Conservation (phyloP, 208 protist genomes). For the Trypanosomatidae sp. region DNA sequence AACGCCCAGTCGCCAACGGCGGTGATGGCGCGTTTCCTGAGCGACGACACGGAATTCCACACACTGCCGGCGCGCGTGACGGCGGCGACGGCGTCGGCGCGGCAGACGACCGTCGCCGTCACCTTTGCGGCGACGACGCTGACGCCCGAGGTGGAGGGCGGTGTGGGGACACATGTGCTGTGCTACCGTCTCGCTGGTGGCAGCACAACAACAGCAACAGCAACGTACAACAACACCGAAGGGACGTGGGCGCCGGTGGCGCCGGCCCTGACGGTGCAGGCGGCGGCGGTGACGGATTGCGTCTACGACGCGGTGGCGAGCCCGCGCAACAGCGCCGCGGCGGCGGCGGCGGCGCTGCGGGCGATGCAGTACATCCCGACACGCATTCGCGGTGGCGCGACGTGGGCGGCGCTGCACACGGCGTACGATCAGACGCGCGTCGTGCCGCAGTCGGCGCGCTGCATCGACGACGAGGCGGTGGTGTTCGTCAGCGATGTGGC, state of each 20-base stretch:
- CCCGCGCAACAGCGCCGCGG: slow-evolving; percentile 12
- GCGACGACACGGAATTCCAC: slow-evolving; percentile 51
- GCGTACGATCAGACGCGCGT: slow-evolving; percentile 34
- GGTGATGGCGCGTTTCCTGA: slow-evolving; percentile 34
- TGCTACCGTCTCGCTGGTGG: slow-evolving; percentile 62
- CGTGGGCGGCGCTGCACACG: slow-evolving; percentile 6
- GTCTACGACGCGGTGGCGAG: slow-evolving; percentile 9
- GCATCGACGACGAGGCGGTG: slow-evolving; percentile 26
- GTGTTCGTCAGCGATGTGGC: slow-evolving; percentile 27
- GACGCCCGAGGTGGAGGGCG: slow-evolving; percentile 4
- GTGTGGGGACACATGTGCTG: slow-evolving; percentile 26
- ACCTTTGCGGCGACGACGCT: slow-evolving; percentile 4
- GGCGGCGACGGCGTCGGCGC: slow-evolving; percentile 7
- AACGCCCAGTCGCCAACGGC: slow-evolving; percentile 10
- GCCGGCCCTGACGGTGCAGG: slow-evolving; percentile 22
- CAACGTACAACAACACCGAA: no score
- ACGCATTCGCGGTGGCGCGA: slow-evolving; percentile 17
- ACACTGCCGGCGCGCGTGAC: slow-evolving; percentile 36
- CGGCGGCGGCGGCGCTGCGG: slow-evolving; percentile 6
- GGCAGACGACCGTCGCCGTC: no score
- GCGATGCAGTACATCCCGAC: slow-evolving; percentile 75
- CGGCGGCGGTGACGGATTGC: slow-evolving; percentile 19
- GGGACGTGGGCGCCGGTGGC: slow-evolving; percentile 77
- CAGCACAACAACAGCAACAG: no score
- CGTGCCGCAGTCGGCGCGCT: slow-evolving; percentile 41